Conservation (phyloP, 345 rosid species). For the Laguncularia racemosa region DNA sequence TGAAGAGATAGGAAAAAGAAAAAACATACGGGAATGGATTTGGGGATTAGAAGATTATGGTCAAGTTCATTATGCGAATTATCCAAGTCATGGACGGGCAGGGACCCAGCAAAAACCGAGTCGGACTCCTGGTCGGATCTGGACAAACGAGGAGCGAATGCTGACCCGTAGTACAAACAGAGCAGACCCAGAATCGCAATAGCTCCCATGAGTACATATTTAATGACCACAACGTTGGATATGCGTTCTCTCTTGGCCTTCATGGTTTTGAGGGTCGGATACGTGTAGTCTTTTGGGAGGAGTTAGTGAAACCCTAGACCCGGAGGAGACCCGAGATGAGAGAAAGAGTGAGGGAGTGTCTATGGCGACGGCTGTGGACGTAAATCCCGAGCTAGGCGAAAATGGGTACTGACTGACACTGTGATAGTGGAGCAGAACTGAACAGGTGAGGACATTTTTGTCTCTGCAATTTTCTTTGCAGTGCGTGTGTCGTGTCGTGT, state of each 20-base stretch:
- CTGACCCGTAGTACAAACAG: slow-evolving; percentile 71
- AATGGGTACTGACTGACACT: too few relatives aligned
- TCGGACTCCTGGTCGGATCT: slow-evolving; percentile 40
- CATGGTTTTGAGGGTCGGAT: slow-evolving; percentile 17
- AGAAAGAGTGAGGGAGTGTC: too few relatives aligned
- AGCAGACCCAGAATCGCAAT: slow-evolving; percentile 55
- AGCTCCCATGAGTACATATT: slow-evolving; percentile 46
- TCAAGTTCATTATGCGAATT: slow-evolving; percentile 27
- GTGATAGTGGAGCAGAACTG: too few relatives aligned
- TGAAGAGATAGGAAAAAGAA: background rate
- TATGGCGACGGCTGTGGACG: too few relatives aligned
- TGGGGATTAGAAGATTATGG: slow-evolving; percentile 33
- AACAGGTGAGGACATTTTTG: too few relatives aligned
- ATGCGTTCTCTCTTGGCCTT: slow-evolving; percentile 48
- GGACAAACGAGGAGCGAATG: slow-evolving; percentile 61
- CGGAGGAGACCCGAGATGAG: too few relatives aligned
- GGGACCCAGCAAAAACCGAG: slow-evolving; percentile 25
- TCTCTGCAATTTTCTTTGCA: too few relatives aligned
- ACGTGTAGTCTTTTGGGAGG: background rate
- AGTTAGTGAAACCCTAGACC: background rate
- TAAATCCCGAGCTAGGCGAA: too few relatives aligned
- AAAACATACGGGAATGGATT: slow-evolving; percentile 58
- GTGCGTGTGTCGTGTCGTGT: too few relatives aligned
- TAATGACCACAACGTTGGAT: slow-evolving; percentile 33
- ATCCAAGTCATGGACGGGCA: slow-evolving; percentile 19